A percentile compares a stretch with the other conserved stretches of the same genome.
Conservation (phyloP, 768 basidiomycete genomes). For the Suillus subaureus region DNA sequence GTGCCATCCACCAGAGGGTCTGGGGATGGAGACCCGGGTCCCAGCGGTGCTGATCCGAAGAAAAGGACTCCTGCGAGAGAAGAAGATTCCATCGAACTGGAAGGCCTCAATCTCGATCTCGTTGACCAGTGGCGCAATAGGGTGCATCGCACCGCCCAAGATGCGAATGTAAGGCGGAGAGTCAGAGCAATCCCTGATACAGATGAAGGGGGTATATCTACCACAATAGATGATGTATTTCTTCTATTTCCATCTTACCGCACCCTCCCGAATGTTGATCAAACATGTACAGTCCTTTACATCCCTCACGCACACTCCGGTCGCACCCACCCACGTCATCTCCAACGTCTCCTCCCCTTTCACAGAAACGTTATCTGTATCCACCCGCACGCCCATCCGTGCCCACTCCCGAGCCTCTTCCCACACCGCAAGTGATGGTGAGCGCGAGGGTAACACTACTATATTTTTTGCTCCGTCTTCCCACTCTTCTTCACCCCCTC, state of each 20-base stretch:
- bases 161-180: neutral
- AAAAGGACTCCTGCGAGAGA: slow-evolving; percentile 20
- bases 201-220: slow-evolving; percentile 16
- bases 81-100: slow-evolving; percentile 47
- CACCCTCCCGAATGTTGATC: neutral
- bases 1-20: slow-evolving; percentile 22
- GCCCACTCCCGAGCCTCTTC: slow-evolving; percentile 12
- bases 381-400: slow-evolving; percentile 18
- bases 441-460: slow-evolving; percentile 6
- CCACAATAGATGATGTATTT: slow-evolving; percentile 53
- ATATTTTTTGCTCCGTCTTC: slow-evolving; percentile 5
- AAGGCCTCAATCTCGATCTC: slow-evolving; percentile 48
- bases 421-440: slow-evolving; percentile 13
- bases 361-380: slow-evolving; percentile 5
- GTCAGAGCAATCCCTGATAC: slow-evolving; percentile 16
- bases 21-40: slow-evolving; percentile 8
- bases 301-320: slow-evolving; percentile 46
- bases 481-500: slow-evolving; percentile 5
- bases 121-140: slow-evolving; percentile 52
- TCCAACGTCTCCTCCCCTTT: slow-evolving; percentile 40
- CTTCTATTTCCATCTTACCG: neutral
- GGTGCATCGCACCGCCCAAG: slow-evolving; percentile 29
- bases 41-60: slow-evolving; percentile 19
- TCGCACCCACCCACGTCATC: slow-evolving; percentile 52
- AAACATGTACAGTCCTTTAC: slow-evolving; percentile 42